A percentile compares a stretch with the other conserved stretches of the same genome.
Conservation (phyloP, 78 protist species). For the Cavenderia fasciculata region DNA sequence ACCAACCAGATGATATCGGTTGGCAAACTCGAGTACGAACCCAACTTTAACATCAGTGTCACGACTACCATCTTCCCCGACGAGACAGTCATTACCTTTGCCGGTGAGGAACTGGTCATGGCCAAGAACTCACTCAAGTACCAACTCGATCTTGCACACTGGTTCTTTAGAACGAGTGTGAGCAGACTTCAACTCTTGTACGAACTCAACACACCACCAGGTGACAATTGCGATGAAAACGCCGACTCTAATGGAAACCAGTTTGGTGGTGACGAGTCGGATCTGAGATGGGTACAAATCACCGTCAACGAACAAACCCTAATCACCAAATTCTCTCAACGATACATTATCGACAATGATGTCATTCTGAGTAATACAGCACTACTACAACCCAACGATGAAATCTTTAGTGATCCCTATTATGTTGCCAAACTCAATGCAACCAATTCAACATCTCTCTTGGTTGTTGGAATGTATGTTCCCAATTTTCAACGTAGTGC, state of each 20-base stretch:
- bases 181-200: too few relatives aligned
- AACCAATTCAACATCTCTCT: background rate
- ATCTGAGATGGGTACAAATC: background rate
- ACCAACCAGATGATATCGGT: background rate
- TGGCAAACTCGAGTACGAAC: background rate
- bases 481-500: background rate
- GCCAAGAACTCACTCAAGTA: background rate
- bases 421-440: background rate
- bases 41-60: background rate
- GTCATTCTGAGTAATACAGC: background rate
- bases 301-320: background rate
- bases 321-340: background rate
- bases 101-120: background rate
- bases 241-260: background rate
- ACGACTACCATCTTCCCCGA: background rate
- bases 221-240: background rate
- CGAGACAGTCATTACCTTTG: background rate
- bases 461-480: slow-evolving; percentile 13
- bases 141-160: background rate
- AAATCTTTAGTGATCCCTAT: background rate
- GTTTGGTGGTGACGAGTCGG: background rate
- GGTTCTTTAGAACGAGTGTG: background rate
- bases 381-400: background rate
- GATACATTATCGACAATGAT: background rate
- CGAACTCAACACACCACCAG: too few relatives aligned